These are phyloP conservation scores for Aspergillus aculeatus DNA, from an alignment of 2,329 filamentous ascomycete species.

Conservation along the genomic window DNA sequence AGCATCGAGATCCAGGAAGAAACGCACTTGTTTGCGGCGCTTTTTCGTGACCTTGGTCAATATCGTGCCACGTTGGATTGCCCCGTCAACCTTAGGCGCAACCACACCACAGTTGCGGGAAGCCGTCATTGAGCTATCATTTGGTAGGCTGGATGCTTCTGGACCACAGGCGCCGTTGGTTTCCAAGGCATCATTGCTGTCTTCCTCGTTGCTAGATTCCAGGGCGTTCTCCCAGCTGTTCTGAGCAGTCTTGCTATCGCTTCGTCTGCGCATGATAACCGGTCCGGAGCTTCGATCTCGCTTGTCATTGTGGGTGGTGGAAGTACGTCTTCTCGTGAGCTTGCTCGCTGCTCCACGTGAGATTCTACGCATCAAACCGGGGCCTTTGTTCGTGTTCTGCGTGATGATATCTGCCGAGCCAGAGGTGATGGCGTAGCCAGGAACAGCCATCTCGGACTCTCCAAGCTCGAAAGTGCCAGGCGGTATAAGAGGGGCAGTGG, in stretches of 20 bases:
- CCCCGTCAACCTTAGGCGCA: slow-evolving; percentile 71
- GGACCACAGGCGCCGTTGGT: slow-evolving; percentile 41
- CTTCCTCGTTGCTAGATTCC: slow-evolving; percentile 41
- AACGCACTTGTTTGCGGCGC: slow-evolving; percentile 67
- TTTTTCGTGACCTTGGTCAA: slow-evolving; percentile 86
- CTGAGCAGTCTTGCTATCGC: slow-evolving; percentile 79
- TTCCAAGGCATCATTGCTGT: slow-evolving; percentile 48
- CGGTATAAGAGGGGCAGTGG: slow-evolving; percentile 31
- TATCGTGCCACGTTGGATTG: slow-evolving; percentile 73
- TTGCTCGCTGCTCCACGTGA: slow-evolving; percentile 76
- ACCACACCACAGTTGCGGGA: slow-evolving; percentile 39
- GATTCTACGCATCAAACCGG: slow-evolving; percentile 75
- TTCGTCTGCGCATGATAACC: slow-evolving; percentile 79
- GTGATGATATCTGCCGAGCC: slow-evolving; percentile 62
- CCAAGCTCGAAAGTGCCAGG: slow-evolving; percentile 66
- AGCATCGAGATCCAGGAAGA: slow-evolving; percentile 77
- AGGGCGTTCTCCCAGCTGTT: slow-evolving; percentile 48
- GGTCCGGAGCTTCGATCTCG: slow-evolving; percentile 88
- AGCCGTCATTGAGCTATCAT: slow-evolving; percentile 35
- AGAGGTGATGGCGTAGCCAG: slow-evolving; percentile 42
- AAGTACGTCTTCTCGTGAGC: slow-evolving; percentile 69
- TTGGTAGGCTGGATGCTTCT: slow-evolving; percentile 41
- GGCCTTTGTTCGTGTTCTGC: slow-evolving; percentile 53
- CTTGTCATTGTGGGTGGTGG: slow-evolving; percentile 71
- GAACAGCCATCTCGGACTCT: slow-evolving; percentile 61